Evolutionary conservation across 2,329 filamentous ascomycete genomes (phyloP).

Genomic region (Blastomyces parvus): DNA sequence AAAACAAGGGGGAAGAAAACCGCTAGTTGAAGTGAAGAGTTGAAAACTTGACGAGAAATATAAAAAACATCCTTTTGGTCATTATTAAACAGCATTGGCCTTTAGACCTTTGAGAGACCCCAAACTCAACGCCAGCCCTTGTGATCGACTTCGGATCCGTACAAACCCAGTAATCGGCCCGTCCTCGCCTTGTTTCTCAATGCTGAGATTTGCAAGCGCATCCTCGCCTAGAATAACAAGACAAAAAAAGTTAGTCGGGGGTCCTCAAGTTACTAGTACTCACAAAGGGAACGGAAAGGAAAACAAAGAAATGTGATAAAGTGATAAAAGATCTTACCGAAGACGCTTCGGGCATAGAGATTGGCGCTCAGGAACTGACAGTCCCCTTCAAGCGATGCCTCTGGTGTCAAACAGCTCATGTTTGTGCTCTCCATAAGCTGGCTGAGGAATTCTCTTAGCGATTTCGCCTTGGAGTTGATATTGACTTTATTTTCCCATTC

Average conservation of each 20-base stretch:
- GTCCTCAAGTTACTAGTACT: neutral
- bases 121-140: conserved; percentile 86
- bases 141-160: conserved; percentile 91
- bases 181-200: conserved; percentile 93
- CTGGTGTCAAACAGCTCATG: conserved; percentile 95
- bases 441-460: conserved; percentile 79
- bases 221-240: conserved; percentile 68
- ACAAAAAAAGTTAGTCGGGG: conserved; percentile 18
- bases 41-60: conserved; percentile 16
- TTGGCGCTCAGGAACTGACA: conserved; percentile 98
- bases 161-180: conserved; percentile 96
- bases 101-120: conserved; percentile 92
- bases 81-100: conserved; percentile 45
- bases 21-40: conserved; percentile 14
- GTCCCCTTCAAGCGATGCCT: conserved; percentile 91
- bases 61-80: conserved; percentile 23
- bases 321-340: conserved; percentile 68
- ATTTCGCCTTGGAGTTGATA: conserved; percentile 95
- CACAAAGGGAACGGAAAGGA: conserved; percentile 4
- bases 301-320: conserved; percentile 6
- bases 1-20: conserved; percentile 9
- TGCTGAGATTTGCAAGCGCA: conserved; percentile 90
- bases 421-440: conserved; percentile 97
- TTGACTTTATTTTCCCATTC: conserved; percentile 99
- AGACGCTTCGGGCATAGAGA: conserved; percentile 90